Percentiles rank a stretch among this genome's conserved stretches.
Evolutionary conservation across 1,139 yeast species (phyloP).

Genomic region (Diutina scorzettiae): DNA sequence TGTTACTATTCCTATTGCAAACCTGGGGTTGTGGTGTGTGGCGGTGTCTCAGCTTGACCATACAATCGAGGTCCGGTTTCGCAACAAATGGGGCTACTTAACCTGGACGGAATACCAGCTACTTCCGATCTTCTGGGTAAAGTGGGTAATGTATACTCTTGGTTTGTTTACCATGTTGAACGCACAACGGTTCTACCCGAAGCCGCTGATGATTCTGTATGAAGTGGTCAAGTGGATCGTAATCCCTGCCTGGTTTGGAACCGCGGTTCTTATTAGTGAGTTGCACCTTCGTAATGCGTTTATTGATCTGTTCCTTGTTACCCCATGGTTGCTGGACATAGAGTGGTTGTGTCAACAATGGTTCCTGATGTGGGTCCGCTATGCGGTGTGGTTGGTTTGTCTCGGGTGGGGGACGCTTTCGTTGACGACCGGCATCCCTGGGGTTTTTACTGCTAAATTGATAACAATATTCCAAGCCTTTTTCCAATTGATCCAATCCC

Average conservation of each 20-base stretch:
- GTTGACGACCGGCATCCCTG: neutral
- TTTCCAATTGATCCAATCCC: neutral
- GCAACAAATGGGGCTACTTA: neutral
- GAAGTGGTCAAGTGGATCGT: neutral
- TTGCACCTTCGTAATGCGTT: neutral
- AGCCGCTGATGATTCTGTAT: constrained; percentile 1
- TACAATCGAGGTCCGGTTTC: neutral
- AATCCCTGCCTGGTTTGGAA: neutral
- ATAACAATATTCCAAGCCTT: neutral
- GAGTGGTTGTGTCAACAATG: neutral
- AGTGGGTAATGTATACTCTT: neutral
- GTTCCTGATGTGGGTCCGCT: neutral
- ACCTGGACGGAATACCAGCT: constrained; percentile 1
- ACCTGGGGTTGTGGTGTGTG: neutral
- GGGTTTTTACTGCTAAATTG: neutral
- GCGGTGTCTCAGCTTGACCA: neutral
- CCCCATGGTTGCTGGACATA: neutral
- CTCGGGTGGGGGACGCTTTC: constrained; percentile 1
- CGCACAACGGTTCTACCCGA: neutral
- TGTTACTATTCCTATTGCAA: neutral
- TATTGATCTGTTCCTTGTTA: neutral
- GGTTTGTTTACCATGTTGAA: neutral
- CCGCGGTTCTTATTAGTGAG: neutral
- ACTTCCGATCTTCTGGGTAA: constrained; percentile 1
- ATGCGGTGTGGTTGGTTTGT: neutral